Evolutionary conservation across 768 basidiomycete species (phyloP).

Genomic region (Clitopilus passeckerianus): DNA sequence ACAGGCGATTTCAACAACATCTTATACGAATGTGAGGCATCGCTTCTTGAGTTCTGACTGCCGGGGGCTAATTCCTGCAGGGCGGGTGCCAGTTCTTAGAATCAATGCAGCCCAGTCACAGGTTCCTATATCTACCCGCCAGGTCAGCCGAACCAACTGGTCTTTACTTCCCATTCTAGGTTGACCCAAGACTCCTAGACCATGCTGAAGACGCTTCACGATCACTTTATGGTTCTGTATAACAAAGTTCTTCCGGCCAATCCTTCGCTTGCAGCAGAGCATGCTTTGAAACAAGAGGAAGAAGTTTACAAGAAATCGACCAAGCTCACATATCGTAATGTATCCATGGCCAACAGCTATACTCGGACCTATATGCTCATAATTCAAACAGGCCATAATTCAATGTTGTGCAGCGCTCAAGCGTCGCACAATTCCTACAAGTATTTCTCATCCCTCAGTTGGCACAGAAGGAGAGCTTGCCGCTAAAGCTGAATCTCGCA

Average conservation of each 20-base stretch:
- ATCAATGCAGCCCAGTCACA: constrained; percentile 65
- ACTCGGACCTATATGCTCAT: neutral
- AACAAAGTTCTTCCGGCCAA: constrained; percentile 43
- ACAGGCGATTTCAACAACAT: constrained; percentile 34
- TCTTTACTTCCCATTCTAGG: neutral
- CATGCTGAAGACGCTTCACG: constrained; percentile 70
- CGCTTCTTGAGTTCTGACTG: neutral
- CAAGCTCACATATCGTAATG: constrained; percentile 82
- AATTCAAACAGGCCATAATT: constrained; percentile 38
- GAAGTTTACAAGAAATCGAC: constrained; percentile 72
- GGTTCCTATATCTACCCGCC: constrained; percentile 69
- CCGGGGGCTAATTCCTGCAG: constrained; percentile 21
- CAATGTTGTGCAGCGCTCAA: constrained; percentile 46
- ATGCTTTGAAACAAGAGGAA: constrained; percentile 78
- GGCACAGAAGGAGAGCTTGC: constrained; percentile 68
- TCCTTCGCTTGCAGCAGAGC: constrained; percentile 65
- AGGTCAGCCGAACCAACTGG: constrained; percentile 32
- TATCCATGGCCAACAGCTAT: constrained; percentile 23
- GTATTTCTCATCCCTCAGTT: constrained; percentile 62
- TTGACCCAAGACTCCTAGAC: constrained; percentile 30
- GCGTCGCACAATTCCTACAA: constrained; percentile 48
- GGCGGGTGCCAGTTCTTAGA: constrained; percentile 62
- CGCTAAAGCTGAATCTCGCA: constrained; percentile 49
- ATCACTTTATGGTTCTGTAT: constrained; percentile 72
- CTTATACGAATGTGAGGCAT: constrained; percentile 27